phyloP scores from a whole-genome alignment of 2,329 filamentous ascomycete genomes.

The Xylaria sp. region DNA sequence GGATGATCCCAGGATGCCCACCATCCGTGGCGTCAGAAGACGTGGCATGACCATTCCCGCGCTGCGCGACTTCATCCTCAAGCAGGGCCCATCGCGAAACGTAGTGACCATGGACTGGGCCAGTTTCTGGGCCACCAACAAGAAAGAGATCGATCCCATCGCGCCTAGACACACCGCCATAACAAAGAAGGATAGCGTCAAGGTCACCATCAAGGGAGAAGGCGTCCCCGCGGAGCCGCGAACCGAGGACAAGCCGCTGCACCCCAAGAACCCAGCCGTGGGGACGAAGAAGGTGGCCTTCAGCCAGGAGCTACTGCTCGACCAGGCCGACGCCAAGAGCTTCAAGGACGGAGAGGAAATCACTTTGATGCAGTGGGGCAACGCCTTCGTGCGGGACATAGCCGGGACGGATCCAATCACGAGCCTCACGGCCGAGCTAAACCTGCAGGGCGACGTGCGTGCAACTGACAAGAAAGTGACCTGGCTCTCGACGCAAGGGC shows the following conservation, averaged over 20 bases:
- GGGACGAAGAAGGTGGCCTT: slow-evolving; percentile 88
- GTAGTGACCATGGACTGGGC: slow-evolving; percentile 88
- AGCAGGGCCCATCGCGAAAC: slow-evolving; percentile 85
- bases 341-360: slow-evolving; percentile 91
- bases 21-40: slow-evolving; percentile 80
- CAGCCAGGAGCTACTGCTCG: slow-evolving; percentile 79
- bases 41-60: slow-evolving; percentile 83
- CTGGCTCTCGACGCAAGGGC: slow-evolving; percentile 82
- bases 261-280: slow-evolving; percentile 87
- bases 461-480: slow-evolving; percentile 97
- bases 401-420: slow-evolving; percentile 70
- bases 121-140: slow-evolving; percentile 78
- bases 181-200: slow-evolving; percentile 75
- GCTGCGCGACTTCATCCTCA: slow-evolving; percentile 84
- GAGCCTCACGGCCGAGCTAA: slow-evolving; percentile 82
- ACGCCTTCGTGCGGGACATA: slow-evolving; percentile 80
- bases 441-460: slow-evolving; percentile 93
- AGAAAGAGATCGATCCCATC: slow-evolving; percentile 83
- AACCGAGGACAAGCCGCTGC: slow-evolving; percentile 82
- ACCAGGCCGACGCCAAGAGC: slow-evolving; percentile 85
- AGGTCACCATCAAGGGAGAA: slow-evolving; percentile 74
- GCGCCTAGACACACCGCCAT: slow-evolving; percentile 81
- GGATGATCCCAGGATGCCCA: slow-evolving; percentile 90
- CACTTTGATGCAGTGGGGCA: slow-evolving; percentile 97
- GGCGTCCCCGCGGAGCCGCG: slow-evolving; percentile 72